These are phyloP conservation scores for Mycena venus DNA, from an alignment of 768 basidiomycete species.

Conservation along the genomic window DNA sequence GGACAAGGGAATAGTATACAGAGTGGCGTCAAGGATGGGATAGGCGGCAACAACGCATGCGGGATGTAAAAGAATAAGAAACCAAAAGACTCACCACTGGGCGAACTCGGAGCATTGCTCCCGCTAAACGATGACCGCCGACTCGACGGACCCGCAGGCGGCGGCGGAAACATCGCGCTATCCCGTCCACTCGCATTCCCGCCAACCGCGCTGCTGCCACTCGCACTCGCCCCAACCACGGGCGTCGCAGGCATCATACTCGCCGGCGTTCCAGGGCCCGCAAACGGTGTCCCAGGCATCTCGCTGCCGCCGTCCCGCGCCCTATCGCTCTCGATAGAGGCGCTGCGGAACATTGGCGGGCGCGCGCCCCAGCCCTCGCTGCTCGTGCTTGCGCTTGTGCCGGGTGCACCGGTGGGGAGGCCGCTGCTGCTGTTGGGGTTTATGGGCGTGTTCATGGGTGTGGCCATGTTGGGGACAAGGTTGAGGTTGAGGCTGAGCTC, in stretches of 20 bases:
- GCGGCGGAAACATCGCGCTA: slow-evolving; percentile 71
- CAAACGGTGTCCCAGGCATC: neutral
- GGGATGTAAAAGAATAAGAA: too few species aligned
- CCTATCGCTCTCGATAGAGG: slow-evolving; percentile 4
- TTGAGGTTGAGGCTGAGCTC: slow-evolving; percentile 64
- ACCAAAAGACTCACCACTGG: slow-evolving; percentile 44
- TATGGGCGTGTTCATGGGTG: slow-evolving; percentile 2
- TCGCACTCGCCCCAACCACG: neutral
- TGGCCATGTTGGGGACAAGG: neutral
- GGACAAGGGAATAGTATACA: too few species aligned
- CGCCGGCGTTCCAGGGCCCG: slow-evolving; percentile 26
- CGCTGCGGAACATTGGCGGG: neutral
- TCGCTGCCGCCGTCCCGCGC: neutral
- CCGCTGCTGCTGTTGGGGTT: neutral
- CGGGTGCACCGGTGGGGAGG: neutral
- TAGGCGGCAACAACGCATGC: too few species aligned
- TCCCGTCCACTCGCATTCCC: too few species aligned
- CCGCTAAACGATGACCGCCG: slow-evolving; percentile 84
- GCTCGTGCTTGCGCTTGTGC: neutral
- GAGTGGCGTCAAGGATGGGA: too few species aligned
- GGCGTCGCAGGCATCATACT: neutral
- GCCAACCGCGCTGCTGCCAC: neutral
- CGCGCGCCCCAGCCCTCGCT: neutral
- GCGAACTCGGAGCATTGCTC: slow-evolving; percentile 85
- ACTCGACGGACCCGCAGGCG: slow-evolving; percentile 64